Base-by-base conservation (phyloP, 106 monocot genomes). In the Phalaenopsis aphrodite region DNA sequence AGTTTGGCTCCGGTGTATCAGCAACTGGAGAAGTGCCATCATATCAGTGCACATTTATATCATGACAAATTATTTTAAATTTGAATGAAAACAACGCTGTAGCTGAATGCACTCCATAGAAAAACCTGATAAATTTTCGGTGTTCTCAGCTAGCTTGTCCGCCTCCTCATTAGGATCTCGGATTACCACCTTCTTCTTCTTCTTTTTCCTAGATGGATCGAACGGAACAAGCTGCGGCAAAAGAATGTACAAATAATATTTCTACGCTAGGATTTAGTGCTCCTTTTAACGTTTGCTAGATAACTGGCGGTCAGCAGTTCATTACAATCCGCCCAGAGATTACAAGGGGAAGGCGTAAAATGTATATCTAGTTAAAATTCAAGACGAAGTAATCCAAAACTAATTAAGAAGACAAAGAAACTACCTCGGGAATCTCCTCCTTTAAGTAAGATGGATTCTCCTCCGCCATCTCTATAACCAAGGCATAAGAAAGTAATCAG, bases 181-280 rank as follows among this genome's bases (percentile, higher is more conserved):
- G 61, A 83, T 72, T 12, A 88, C 81, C 16, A 81, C 80, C 73
- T 91, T 91, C 84, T 91, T 91, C 86, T 91, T 91, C 82, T 91
- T 91, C 84, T 91, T 91, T 82, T 91, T 91, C 84, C 88, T 91
- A 9, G 86, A 67, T 5, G 88, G 82, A 81, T 91, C 91, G 37
- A 91, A 91, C 10, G 88, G 86, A 5, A 79, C 81, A 83, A 90
- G 65, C 90, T 90, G 67, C 77, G 87, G 73, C 21, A 23, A 68
- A 74, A 23, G 11, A 58, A 64, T 41, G 41, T 10, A 65, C 24
- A 7, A 21, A 49, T 11, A 55, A 8, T 19, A 52, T 77, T 30
- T 2, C 19, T 36, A 30, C 38, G 2, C 14, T 23, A 42, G 64
- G 64, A 65, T 65, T 65, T 65, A 23, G 23, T 52, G 14, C 6